Evolutionary conservation across 2,329 filamentous ascomycete genomes (phyloP).

Genomic region (Triangularia setosa): DNA sequence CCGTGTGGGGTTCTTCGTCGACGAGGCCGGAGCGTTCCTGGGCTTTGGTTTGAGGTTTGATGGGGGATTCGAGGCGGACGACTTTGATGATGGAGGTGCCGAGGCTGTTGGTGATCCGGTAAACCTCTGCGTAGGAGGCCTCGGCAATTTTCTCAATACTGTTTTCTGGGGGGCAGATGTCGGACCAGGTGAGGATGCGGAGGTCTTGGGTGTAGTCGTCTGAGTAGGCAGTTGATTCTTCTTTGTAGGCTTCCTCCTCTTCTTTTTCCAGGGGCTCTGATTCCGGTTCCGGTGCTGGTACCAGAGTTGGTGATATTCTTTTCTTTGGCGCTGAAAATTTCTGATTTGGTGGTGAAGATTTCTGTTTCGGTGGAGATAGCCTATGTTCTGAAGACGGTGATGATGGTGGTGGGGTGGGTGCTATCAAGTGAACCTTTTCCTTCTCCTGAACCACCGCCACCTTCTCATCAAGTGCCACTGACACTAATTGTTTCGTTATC

Average conservation of each 20-base stretch:
- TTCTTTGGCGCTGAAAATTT: not conserved
- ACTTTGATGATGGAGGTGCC: constrained; percentile 64
- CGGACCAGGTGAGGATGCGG: constrained; percentile 49
- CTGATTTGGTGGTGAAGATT: not conserved
- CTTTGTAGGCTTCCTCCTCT: constrained; percentile 10
- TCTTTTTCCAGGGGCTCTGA: constrained; percentile 17
- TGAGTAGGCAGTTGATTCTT: constrained; percentile 1
- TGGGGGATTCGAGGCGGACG: constrained; percentile 56
- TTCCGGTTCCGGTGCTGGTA: not conserved
- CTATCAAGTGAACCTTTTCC: not conserved
- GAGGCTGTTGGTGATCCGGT: constrained; percentile 55
- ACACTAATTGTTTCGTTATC: constrained; percentile 25
- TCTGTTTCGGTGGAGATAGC: constrained; percentile 1
- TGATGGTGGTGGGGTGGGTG: not conserved
- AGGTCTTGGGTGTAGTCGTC: constrained; percentile 9
- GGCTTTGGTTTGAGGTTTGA: constrained; percentile 54
- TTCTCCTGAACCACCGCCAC: not conserved
- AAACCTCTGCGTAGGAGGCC: constrained; percentile 64
- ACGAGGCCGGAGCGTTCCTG: constrained; percentile 52
- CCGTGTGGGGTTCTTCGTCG: constrained; percentile 55
- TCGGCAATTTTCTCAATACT: constrained; percentile 61
- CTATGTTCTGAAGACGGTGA: not conserved
- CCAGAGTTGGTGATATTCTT: not conserved
- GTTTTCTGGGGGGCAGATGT: constrained; percentile 52
- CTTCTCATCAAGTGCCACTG: constrained; percentile 15